phyloP scores from a whole-genome alignment of 1,284 basidiomycete genomes.

The Chiua sp. region DNA sequence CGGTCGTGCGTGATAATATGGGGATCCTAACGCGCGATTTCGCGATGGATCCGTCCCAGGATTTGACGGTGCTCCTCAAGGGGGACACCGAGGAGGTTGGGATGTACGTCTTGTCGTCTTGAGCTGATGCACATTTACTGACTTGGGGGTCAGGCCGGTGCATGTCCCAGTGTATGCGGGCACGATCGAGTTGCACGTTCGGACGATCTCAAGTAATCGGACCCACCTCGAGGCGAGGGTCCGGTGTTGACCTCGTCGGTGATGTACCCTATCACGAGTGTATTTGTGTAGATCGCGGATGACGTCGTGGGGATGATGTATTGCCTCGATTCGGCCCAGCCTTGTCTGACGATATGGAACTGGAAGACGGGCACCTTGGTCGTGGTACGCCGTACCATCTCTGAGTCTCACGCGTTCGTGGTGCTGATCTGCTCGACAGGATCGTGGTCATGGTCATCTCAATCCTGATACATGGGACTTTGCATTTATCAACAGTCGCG shows the following conservation, averaged over 20 bases:
- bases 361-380: constrained; percentile 54
- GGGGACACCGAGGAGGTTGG: constrained; percentile 23
- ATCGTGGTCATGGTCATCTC: constrained; percentile 28
- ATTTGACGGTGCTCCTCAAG: constrained; percentile 56
- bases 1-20: constrained; percentile 42
- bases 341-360: constrained; percentile 55
- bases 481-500: constrained; percentile 50
- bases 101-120: constrained; percentile 12
- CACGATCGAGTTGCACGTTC: constrained; percentile 40
- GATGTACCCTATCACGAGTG: constrained; percentile 30
- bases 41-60: constrained; percentile 67
- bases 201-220: constrained; percentile 48
- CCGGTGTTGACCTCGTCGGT: constrained; percentile 31
- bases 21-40: constrained; percentile 57
- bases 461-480: constrained; percentile 46
- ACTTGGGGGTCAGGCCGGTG: neutral
- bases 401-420: neutral
- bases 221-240: constrained; percentile 44
- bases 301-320: constrained; percentile 57
- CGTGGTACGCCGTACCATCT: constrained; percentile 44
- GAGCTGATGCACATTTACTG: constrained; percentile 2
- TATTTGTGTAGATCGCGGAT: constrained; percentile 54
- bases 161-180: constrained; percentile 10
- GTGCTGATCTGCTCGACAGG: constrained; percentile 22
- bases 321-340: constrained; percentile 36